Conservation (phyloP, 306 rosid species). For the Betula pendula region DNA sequence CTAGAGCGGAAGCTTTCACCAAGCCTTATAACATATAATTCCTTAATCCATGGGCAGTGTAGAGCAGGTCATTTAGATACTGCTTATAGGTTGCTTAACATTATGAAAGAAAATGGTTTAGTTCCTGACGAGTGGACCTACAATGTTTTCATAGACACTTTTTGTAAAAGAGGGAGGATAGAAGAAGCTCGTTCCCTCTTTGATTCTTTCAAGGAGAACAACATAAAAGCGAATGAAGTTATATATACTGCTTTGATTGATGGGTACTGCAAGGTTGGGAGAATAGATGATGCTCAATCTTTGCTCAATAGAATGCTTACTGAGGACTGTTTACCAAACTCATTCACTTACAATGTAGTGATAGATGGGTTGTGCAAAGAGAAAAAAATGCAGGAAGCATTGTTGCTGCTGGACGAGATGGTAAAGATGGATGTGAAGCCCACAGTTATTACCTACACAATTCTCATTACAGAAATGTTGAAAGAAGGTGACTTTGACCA, state of each 20-base stretch:
- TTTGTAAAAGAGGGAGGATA: slow-evolving; percentile 62
- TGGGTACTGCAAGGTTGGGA: slow-evolving; percentile 73
- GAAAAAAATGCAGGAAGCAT: slow-evolving; percentile 54
- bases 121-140: slow-evolving; percentile 72
- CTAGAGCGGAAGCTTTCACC: slow-evolving; percentile 57
- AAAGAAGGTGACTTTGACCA: slow-evolving; percentile 53
- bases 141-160: slow-evolving; percentile 48
- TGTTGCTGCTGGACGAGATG: slow-evolving; percentile 56
- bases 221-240: slow-evolving; percentile 48
- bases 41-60: slow-evolving; percentile 75
- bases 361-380: slow-evolving; percentile 74
- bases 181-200: slow-evolving; percentile 57
- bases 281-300: slow-evolving; percentile 47
- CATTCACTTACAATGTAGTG: slow-evolving; percentile 62
- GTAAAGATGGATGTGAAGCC: slow-evolving; percentile 50
- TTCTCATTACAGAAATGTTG: slow-evolving; percentile 54
- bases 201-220: slow-evolving; percentile 61
- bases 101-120: slow-evolving; percentile 67
- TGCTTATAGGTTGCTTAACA: slow-evolving; percentile 59
- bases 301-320: slow-evolving; percentile 65
- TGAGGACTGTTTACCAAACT: slow-evolving; percentile 63
- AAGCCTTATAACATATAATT: slow-evolving; percentile 56
- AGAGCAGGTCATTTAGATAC: slow-evolving; percentile 60
- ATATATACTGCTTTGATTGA: slow-evolving; percentile 70
- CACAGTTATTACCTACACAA: slow-evolving; percentile 58